phyloP scores from a whole-genome alignment of 202 grass and related monocot species.

The Carex sylvatica region DNA sequence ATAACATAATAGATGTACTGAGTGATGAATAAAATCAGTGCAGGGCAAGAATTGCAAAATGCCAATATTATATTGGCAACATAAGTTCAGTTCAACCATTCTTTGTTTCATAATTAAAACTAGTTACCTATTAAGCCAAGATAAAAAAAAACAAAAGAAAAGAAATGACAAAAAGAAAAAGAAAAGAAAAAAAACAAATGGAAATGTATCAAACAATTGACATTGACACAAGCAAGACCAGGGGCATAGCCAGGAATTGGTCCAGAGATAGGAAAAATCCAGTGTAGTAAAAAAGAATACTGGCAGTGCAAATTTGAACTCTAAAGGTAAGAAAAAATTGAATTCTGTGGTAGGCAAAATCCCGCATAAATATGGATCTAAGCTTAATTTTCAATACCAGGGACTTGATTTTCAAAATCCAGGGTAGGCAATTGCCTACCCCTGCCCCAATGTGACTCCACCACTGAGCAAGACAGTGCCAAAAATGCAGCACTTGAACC shows the following conservation, averaged over 20 bases:
- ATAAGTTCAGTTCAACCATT: too few species aligned
- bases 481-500: background rate
- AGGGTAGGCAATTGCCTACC: too few species aligned
- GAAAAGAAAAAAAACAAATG: background rate
- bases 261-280: too few species aligned
- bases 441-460: too few species aligned
- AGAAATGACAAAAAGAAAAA: background rate
- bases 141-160: background rate
- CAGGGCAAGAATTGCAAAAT: constrained; percentile 3
- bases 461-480: background rate
- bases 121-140: background rate
- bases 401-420: too few species aligned
- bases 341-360: too few species aligned
- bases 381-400: too few species aligned
- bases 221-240: background rate
- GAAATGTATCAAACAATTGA: background rate
- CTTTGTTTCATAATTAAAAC: background rate
- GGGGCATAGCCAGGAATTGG: too few species aligned
- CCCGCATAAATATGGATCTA: too few species aligned
- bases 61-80: background rate
- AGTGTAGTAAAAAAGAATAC: too few species aligned
- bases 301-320: too few species aligned
- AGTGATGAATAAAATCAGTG: background rate
- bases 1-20: background rate
- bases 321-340: too few species aligned